Evolutionary conservation across 208 protist species (phyloP), one percentile per base, ranked within the genome.

Genomic region (Naegleria fowleri): DNA sequence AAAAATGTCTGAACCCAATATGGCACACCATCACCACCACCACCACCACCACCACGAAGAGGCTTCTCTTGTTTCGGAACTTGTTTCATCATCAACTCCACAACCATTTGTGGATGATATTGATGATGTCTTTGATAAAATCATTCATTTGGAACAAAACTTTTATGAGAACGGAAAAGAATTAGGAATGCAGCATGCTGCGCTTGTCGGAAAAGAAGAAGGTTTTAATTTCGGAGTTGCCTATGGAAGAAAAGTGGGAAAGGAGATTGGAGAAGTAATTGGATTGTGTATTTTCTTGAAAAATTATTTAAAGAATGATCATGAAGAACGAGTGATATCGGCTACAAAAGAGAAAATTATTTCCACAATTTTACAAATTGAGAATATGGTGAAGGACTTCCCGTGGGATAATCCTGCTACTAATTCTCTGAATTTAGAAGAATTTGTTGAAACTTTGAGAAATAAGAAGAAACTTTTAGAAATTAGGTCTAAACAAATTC

Each of bases 391-490:
- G 39, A 86, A 40, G 15, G 29, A 79, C 36, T 36, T 79, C n/a
- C 7, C 13, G 9, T 79, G 67, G 67, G 13, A 25, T 13, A 36
- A 79, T 36, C 67, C 67, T 36, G 13, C 29, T 36, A 79, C 29
- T 36, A 36, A 2, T 36, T 48, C 43, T 9, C 5, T 48, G 5
- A 33, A 79, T 79, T 79, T 79, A n/a, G 67, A 79, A 79, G 83
- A 86, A 48, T 43, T 51, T 51, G 13, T 86, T 43, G 83, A 86
- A 48, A 86, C 43, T 48, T 51, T 86, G 15, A 86, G 83, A 43
- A 86, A 48, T 48, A 86, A 86, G n/a, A 48, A 86, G 11, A 86
- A 86, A 16, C 25, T 86, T 13, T 43, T 86, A 48, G 83, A 86
- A 86, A 48, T 86, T 51, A 40, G 83, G 41, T 86, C 29, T 36